Evolutionary conservation across 108 stramenopile genomes (phyloP), one percentile per base, ranked within the genome.

Genomic region (Skeletonema menzelii): DNA sequence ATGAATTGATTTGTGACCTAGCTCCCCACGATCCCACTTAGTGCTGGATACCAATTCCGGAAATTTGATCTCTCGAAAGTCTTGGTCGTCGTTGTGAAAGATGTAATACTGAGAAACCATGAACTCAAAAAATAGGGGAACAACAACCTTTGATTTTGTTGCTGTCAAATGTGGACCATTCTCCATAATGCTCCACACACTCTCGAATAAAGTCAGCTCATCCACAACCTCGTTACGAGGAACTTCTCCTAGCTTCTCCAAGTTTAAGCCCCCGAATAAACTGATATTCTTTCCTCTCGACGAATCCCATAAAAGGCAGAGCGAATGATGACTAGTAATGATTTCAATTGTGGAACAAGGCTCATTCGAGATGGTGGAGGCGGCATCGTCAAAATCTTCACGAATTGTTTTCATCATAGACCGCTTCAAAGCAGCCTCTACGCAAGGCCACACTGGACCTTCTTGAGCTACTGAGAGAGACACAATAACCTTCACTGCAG

Each of bases 101-200:
- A 74, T 49, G 67, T 84, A 96, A 70, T 87, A 93, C 69, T 92
- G 89, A 42, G 77, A n/a, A 22, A 79, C 57, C 49, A 96, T 79
- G 69, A 93, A 96, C 17, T 83, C 75, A 17, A 96, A 81, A 62
- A 93, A 91, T 13, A 87, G 68, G 10, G 92, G 92, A n/a, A 96
- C 91, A 32, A 92, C 82, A 26, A 73, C 65, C 47, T 88, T 84
- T 1, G 91, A 91, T 46, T 96, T 86, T 14, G 86, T 83, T 20
- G 84, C 76, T 3, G 90, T 80, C 20, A 89, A 55, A 26, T 84
- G 62, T 8, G 88, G 91, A 19, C 57, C 75, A 42, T 66, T 72
- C 60, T 88, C 86, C 37, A 93, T 70, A 60, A 92, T 83, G 19
- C 76, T 80, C 91, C 90, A 91, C 2, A 91, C 47, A 31, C 75